Evolutionary conservation across 2,329 filamentous ascomycete genomes (phyloP).

Genomic region (Colletotrichum horii): DNA sequence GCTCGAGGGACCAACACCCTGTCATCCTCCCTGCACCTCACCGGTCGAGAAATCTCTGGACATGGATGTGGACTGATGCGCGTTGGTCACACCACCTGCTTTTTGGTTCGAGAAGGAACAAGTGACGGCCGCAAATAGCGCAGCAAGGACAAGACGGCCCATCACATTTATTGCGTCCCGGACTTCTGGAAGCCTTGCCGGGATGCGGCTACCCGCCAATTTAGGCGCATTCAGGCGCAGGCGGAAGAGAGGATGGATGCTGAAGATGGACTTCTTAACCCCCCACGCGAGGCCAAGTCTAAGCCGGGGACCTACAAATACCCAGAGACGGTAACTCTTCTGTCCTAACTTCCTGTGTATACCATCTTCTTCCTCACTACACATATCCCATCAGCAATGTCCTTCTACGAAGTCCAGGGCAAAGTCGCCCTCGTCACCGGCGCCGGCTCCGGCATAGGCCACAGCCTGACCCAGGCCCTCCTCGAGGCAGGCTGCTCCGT

Average conservation of each 20-base stretch:
- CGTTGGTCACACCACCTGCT: not conserved
- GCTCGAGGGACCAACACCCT: not conserved
- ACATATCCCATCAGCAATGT: not conserved
- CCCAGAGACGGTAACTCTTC: not conserved
- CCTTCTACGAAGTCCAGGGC: constrained; percentile 14
- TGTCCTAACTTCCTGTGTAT: not conserved
- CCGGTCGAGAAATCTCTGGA: not conserved
- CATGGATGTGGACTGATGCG: not conserved
- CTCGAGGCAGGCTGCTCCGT: not conserved
- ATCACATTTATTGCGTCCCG: not conserved
- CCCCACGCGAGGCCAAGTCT: not conserved
- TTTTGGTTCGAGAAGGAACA: not conserved
- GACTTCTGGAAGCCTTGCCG: not conserved
- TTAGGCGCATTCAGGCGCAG: not conserved
- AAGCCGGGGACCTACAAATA: not conserved
- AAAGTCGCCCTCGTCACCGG: constrained; percentile 22
- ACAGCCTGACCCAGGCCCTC: not conserved
- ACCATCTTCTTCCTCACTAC: not conserved
- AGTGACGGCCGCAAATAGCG: not conserved
- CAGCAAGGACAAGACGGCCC: not conserved
- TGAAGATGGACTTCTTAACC: not conserved
- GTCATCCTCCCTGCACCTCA: not conserved
- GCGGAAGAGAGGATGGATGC: not conserved
- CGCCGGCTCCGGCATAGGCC: constrained; percentile 7
- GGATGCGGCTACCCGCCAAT: not conserved